A percentile compares a stretch with the other conserved stretches of the same genome.
phyloP scores from a whole-genome alignment of 495 filamentous ascomycete species.

The Aspergillus haitiensis region DNA sequence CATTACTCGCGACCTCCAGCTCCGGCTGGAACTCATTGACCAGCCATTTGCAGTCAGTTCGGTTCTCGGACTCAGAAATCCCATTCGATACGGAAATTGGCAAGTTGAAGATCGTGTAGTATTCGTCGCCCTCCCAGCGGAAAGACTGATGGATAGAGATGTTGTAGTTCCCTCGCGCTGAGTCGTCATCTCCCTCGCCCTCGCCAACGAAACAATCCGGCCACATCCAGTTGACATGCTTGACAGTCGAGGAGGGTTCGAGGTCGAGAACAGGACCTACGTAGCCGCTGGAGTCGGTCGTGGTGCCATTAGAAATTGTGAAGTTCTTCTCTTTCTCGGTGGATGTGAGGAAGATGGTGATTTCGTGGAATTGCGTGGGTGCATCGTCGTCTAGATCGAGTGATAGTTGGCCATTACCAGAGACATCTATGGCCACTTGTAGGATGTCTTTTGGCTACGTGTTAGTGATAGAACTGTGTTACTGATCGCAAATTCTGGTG shows the following conservation, averaged over 20 bases:
- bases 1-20: conserved; percentile 18
- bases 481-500: neutral
- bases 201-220: conserved; percentile 63
- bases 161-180: conserved; percentile 47
- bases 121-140: conserved; percentile 58
- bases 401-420: conserved; percentile 64
- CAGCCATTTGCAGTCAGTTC: conserved; percentile 28
- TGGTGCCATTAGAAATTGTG: conserved; percentile 65
- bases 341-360: conserved; percentile 66
- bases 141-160: conserved; percentile 70
- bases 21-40: conserved; percentile 25
- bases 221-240: conserved; percentile 69
- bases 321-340: conserved; percentile 61
- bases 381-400: conserved; percentile 38
- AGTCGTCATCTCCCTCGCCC: conserved; percentile 34
- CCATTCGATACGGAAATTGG: conserved; percentile 67
- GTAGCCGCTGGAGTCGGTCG: conserved; percentile 48
- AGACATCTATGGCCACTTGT: conserved; percentile 66
- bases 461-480: neutral
- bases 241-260: conserved; percentile 64
- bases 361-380: conserved; percentile 56
- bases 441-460: conserved; percentile 48
- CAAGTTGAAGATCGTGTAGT: conserved; percentile 68
- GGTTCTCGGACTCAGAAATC: conserved; percentile 39
- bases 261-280: conserved; percentile 61